Evolutionary conservation across 2,329 filamentous ascomycete genomes (phyloP), one percentile per base, ranked within the genome.

Genomic region (Sporothrix pallida): DNA sequence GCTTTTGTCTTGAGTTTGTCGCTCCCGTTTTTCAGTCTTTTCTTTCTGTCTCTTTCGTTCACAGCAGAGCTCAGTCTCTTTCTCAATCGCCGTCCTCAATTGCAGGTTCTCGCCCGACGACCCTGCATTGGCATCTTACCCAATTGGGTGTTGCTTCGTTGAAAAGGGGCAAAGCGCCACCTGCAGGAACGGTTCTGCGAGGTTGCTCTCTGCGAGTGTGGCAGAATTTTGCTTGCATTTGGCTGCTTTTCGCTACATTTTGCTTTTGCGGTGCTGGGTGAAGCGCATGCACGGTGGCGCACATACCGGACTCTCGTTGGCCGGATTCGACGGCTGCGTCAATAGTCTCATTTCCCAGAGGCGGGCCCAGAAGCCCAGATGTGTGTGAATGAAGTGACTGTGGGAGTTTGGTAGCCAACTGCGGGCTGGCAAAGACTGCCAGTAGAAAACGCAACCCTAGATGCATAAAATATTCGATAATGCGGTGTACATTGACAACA

Each of bases 331-430:
- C 62, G n/a, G 20, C 62, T 48, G 62, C 20, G 26, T n/a, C 48
- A 52, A 52, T 54, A n/a, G 70, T 72, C 46, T 72, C 70, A 72
- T 65, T 72, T 72, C 58, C 70, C 44, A 26, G 20, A 56, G 52
- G 26, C 20, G 17, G 31, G 2, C 10, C 26, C 48, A 70, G 10
- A 37, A 26, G 31, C 67, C 17, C n/a, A 23, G 7, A 12, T 37
- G 31, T 37, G 31, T 37, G 31, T 37, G 31, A 37, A 37, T 3
- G 4, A 37, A 37, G 31, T 6, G 31, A 37, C 31, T 37, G 31
- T 37, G 31, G 31, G 31, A 37, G 31, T 37, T 37, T 37, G 2
- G 31, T 37, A 63, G 58, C 58, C 58, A 44, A 63, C 31, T 20
- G 58, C 31, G 17, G 42, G 58, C 15, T 13, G 31, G 13, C 26